Base-by-base conservation (phyloP, 2,329 filamentous ascomycete genomes). In the Fusarium oxysporum region DNA sequence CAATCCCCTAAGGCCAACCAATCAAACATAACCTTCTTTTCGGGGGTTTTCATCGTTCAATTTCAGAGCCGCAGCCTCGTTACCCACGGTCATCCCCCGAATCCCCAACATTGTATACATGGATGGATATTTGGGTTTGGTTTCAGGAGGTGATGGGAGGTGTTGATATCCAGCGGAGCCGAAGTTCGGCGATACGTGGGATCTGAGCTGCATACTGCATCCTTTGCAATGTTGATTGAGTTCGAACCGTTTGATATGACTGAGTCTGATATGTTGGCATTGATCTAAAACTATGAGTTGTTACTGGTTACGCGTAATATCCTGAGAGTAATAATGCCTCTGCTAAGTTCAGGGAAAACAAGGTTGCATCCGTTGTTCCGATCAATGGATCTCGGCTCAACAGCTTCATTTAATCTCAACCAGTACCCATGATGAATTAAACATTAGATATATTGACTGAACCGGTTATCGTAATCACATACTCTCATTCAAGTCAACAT, bases 61-160 rank as follows among this genome's bases (percentile, higher is more conserved):
- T 69, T 33, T 69, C 61, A 76, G 73, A 76, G 62, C 69, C 74
- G 72, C 74, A 76, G 73, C 71, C 72, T 76, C 58, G 68, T 57
- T 59, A 51, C 47, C 41, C 59, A 65, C 75, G 75, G 73, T 21
- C 73, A 68, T 77, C 61, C 61, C 71, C 75, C 75, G 75, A 70
- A 68, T 77, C 76, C 75, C 72, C 75, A 77, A 77, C 75, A 75
- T 68, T 72, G 68, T 70, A 37, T n/a, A 45, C 64, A 58, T 53
- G 37, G 40, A 56, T 57, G 21, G 28, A 33, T 21, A 38, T 19
- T 28, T 28, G 33, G 33, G 23, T 55, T 58, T 21, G 62, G 47
- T 23, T 47, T 63, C 35, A 55, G 38, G 25, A 35, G 28, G 10
- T 33, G 32, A 40, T 23, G 32, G 37, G 32, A 35, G 32, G 37